Conservation (phyloP, 805 yeast species). For the Torulaspora indica region DNA sequence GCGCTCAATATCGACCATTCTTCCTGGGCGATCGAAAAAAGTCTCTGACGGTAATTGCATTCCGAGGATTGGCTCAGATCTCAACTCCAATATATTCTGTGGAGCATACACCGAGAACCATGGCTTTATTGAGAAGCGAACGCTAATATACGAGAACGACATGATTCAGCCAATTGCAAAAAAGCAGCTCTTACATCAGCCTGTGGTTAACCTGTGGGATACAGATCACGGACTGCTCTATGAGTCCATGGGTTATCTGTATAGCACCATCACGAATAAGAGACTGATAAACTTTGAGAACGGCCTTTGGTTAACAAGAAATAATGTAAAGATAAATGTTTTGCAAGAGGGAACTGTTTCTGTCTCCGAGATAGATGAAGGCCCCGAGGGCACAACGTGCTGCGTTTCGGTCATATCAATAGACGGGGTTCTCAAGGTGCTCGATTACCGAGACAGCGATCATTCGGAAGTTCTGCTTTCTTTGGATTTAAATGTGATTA, state of each 20-base stretch:
- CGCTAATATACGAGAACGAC: background rate
- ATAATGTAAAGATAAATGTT: constrained; percentile 2
- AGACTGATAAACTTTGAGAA: background rate
- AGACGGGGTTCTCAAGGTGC: constrained; percentile 4
- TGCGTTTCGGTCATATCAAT: constrained; percentile 1
- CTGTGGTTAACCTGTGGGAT: constrained; percentile 9
- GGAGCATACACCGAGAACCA: constrained; percentile 8
- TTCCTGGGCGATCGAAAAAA: constrained; percentile 1
- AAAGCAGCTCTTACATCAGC: constrained; percentile 1
- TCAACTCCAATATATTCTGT: constrained; percentile 8
- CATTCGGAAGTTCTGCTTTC: background rate
- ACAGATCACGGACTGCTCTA: constrained; percentile 9
- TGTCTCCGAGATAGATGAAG: background rate
- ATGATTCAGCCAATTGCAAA: background rate
- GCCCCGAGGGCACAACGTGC: background rate
- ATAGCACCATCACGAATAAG: constrained; percentile 1
- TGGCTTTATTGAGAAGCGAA: constrained; percentile 12
- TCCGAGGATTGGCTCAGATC: constrained; percentile 4
- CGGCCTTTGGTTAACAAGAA: constrained; percentile 6
- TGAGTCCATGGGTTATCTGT: constrained; percentile 7
- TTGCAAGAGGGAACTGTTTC: constrained; percentile 1
- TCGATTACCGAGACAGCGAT: background rate
- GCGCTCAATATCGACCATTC: background rate
- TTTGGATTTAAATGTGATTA: background rate
- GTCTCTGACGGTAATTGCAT: constrained; percentile 7